Evolutionary conservation across 2,329 filamentous ascomycete genomes (phyloP).

Genomic region (Claviceps spartinae): DNA sequence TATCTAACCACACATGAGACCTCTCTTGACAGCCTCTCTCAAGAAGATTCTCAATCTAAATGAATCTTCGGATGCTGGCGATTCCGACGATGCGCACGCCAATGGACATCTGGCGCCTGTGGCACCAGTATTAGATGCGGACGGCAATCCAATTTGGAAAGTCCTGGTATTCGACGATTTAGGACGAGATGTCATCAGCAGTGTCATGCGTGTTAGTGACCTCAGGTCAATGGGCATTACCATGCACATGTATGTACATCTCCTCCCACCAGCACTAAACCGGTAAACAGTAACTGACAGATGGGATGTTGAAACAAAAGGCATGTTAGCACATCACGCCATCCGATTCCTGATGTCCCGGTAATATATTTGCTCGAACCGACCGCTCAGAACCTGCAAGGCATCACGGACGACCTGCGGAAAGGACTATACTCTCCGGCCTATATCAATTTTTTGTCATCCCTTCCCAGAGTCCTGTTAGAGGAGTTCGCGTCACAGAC

Average conservation of each 20-base stretch:
- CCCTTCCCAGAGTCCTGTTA: constrained; percentile 74
- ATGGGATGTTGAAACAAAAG: constrained; percentile 24
- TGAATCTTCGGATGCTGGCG: constrained; percentile 48
- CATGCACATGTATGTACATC: constrained; percentile 63
- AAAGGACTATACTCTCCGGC: constrained; percentile 83
- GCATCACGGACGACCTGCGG: constrained; percentile 74
- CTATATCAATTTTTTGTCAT: constrained; percentile 94
- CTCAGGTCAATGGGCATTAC: constrained; percentile 88
- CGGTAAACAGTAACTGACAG: background rate
- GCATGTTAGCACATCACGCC: constrained; percentile 67
- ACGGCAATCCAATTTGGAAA: constrained; percentile 94
- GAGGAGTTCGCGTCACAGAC: constrained; percentile 92
- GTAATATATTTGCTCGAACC: constrained; percentile 95
- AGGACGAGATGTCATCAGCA: constrained; percentile 91
- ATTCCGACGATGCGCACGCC: constrained; percentile 47
- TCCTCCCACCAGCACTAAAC: background rate
- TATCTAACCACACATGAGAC: constrained; percentile 1
- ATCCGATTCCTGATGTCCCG: constrained; percentile 90
- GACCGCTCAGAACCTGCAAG: constrained; percentile 62
- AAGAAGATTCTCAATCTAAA: constrained; percentile 95
- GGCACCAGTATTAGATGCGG: constrained; percentile 69
- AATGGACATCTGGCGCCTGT: constrained; percentile 54
- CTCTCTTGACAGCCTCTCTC: constrained; percentile 54
- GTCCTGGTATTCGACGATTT: constrained; percentile 87
- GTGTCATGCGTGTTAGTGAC: constrained; percentile 86